Evolutionary conservation across 2,329 filamentous ascomycete genomes (phyloP), one percentile per base, ranked within the genome.

Genomic region (Ascochyta koolunga): DNA sequence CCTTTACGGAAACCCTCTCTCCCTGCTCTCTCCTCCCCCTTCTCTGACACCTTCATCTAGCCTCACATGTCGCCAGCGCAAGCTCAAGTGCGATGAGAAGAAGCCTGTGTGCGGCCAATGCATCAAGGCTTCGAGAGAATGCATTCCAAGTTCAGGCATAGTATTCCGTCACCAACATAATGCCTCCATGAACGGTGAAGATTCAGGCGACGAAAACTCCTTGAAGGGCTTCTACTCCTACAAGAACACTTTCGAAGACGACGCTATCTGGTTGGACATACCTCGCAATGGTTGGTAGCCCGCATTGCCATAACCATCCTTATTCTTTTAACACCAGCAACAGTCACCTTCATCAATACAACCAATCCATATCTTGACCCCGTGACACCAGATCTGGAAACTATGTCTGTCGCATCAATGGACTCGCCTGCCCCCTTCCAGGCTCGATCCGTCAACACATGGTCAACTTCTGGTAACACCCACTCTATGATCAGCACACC

Each of bases 81-180:
- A 88, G 78, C 78, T 87, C 58, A 87, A 87, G 77, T 88, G 85
- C 72, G 83, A 86, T 64, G 85, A 87, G 71, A 79, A 80, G 67
- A 84, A 83, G 59, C 85, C 85, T 10, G 71, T 80, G 32, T 88
- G 85, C 66, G 79, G 82, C 29, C 84, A 86, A 70, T 88, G 85
- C 70, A 76, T 76, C 65, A 85, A 86, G 70, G 85, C 83, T 5
- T 81, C 79, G 41, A 79, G 85, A 62, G 80, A 85, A 71, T 88
- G 85, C 70, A 76, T 83, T 39, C 83, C 83, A 21, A 85, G 82
- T 65, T 83, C 84, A 58, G 85, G 84, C 45, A 82, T 88, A 62
- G 83, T 87, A 38, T 89, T 88, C 65, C 82, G 86, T 50, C 86
- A 89, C 70, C 85, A 88, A 66, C 86, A 88, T 72, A 88, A 88